Evolutionary conservation across 345 rosid species (phyloP), one percentile per base, ranked within the genome.

Genomic region (Populus davidiana): DNA sequence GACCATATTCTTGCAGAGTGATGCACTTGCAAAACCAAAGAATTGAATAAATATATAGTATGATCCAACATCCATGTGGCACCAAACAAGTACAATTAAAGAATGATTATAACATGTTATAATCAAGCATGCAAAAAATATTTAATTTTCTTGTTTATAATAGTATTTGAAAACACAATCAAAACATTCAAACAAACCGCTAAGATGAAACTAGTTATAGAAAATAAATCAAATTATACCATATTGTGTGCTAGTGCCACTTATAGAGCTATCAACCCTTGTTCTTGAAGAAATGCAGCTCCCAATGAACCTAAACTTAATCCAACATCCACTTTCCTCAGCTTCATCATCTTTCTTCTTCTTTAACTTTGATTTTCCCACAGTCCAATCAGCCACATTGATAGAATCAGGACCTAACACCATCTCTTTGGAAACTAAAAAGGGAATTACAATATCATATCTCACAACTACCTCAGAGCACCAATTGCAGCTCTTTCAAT

Each of bases 251-350:
- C 83, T 73, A 47, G 78, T 79, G 67, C 75, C 78, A 85, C 70
- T 81, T 23, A 29, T 23, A 52, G 86, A 74, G 72, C 80, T 68
- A 49, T 87, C 88, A 75, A 17, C 69, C 79, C 82, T 83, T 70
- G 86, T 25, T 74, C 56, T 83, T 65, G 81, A 67, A 83, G 85
- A 79, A 52, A 86, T 61, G 77, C 78, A 86, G 80, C 78, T 81
- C 38, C 83, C 81, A 52, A 81, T 74, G 68, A 84, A 81, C 85
- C 80, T 82, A 69, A 84, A 82, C 69, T 82, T 86, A 64, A 86
- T 8, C 87, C 89, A 86, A 74, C 84, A 84, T 1, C 89, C 77
- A 61, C 75, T 18, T 64, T 35, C 78, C 70, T 74, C 74, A 5
- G 73, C 75, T 52, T 77, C 84, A n/a, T 31, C 70, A 73, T 61